These are phyloP conservation scores for Debaryomycetaceae sp. DNA, from an alignment of 1,139 yeast species.

Conservation along the genomic window DNA sequence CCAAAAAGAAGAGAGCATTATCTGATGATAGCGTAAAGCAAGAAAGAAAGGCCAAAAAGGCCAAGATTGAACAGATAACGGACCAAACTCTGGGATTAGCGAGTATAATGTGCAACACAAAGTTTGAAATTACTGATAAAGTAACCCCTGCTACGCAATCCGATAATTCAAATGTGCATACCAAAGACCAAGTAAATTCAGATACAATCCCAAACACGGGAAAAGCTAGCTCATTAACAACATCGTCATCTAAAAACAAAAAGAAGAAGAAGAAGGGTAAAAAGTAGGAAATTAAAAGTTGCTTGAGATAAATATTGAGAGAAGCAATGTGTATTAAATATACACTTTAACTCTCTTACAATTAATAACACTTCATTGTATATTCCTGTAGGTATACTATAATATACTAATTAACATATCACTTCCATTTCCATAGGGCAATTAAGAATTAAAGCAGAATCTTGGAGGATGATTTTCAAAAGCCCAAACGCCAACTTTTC, in stretches of 20 bases:
- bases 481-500: not conserved
- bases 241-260: slow-evolving; percentile 16
- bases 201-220: slow-evolving; percentile 6
- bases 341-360: too few species aligned
- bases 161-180: slow-evolving; percentile 4
- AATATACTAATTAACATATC: too few species aligned
- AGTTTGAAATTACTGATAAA: slow-evolving; percentile 26
- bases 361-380: too few species aligned
- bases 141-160: slow-evolving; percentile 4
- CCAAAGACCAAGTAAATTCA: slow-evolving; percentile 7
- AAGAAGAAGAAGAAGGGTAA: slow-evolving; percentile 24
- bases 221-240: slow-evolving; percentile 2
- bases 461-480: not conserved
- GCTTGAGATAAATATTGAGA: too few species aligned
- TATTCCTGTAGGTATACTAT: not conserved
- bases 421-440: not conserved
- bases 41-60: slow-evolving; percentile 7
- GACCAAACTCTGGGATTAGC: slow-evolving; percentile 34
- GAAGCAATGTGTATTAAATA: too few species aligned
- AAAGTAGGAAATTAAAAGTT: slow-evolving; percentile 16
- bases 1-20: slow-evolving; percentile 13
- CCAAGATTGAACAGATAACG: slow-evolving; percentile 6
- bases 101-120: slow-evolving; percentile 40
- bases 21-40: slow-evolving; percentile 6
- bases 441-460: not conserved